Base-by-base conservation (phyloP, 1,284 basidiomycete genomes). In the Malassezia japonica region DNA sequence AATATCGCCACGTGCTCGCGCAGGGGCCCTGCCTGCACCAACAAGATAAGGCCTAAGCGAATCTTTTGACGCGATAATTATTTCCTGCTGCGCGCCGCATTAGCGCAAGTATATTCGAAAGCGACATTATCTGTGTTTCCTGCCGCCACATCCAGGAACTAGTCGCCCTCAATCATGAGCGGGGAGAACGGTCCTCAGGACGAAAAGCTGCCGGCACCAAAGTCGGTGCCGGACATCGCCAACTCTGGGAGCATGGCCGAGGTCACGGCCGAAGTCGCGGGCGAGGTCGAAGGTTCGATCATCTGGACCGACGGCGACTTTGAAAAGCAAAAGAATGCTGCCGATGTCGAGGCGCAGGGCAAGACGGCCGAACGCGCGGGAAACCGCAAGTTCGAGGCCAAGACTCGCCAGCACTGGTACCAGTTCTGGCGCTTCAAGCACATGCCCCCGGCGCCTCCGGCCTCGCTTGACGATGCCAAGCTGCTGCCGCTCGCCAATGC, bases 401-500 rank as follows among this genome's bases (percentile, higher is more conserved):
- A 60, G 46, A 55, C 61, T 43, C 63, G 62, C 44, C 39, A 72
- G 40, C 63, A 65, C 35, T 71, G 64, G 60, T 72, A 60, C 42
- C 67, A 72, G 43, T 39, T 70, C 16, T 71, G 68, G 68, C 57
- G 65, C 27, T 65, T 57, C 34, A 65, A 62, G 40, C 52, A 68
- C 15, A 59, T 62, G 1, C 70, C 70, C 13, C 54, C 57, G 7
- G 57, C 68, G 15, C 67, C 70, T 9, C 70, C 69, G 2, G 21
- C 48, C 23, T 78, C 78, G n/a, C 69, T 82, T 48, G 80, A 82
- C 55, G 79, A 80, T 46, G 80, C 81, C 0, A 63, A 72, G 6
- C 35, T 74, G 16, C 77, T 79, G 2, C 82, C 82, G 0, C 77
- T 82, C 52, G 75, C 74, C 28, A 72, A 68, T 1, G 81, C 82